phyloP scores from a whole-genome alignment of 1,284 basidiomycete species.

The Marasmius tenuissimus region DNA sequence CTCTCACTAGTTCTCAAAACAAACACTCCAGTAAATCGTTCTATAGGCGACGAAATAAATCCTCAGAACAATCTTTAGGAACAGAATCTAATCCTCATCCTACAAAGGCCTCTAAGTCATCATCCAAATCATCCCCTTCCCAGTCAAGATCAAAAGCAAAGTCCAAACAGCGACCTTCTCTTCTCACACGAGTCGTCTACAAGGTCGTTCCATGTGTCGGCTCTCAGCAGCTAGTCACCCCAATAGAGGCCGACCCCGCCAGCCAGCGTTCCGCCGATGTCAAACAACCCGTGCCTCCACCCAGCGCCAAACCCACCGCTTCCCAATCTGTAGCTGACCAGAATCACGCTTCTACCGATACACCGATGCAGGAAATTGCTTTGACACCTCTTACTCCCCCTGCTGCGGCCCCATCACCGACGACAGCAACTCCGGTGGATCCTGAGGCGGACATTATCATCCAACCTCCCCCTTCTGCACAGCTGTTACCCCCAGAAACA shows the following conservation, averaged over 20 bases:
- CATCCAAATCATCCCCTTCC: conserved; percentile 25
- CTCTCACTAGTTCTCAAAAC: conserved; percentile 29
- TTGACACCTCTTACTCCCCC: neutral
- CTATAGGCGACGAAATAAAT: conserved; percentile 34
- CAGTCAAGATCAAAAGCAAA: conserved; percentile 27
- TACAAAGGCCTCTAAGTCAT: conserved; percentile 32
- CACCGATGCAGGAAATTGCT: neutral
- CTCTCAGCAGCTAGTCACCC: conserved; percentile 13
- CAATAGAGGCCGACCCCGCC: neutral
- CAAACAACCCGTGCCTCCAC: neutral
- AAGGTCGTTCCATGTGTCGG: conserved; percentile 30
- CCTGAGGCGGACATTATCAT: conserved; percentile 42
- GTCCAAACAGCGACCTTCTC: conserved; percentile 21
- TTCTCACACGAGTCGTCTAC: conserved; percentile 27
- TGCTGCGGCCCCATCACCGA: conserved; percentile 9
- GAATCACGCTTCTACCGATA: neutral
- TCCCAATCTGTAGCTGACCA: neutral
- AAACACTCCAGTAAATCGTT: conserved; percentile 36
- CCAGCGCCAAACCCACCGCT: neutral
- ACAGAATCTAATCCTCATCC: conserved; percentile 6
- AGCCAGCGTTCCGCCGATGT: neutral
- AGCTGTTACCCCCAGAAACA: conserved; percentile 48
- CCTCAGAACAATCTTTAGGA: neutral
- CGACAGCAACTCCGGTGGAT: conserved; percentile 12
- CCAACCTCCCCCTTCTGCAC: conserved; percentile 53